Base-by-base conservation (phyloP, 2,329 filamentous ascomycete genomes). In the Elsinoe arachidis region DNA sequence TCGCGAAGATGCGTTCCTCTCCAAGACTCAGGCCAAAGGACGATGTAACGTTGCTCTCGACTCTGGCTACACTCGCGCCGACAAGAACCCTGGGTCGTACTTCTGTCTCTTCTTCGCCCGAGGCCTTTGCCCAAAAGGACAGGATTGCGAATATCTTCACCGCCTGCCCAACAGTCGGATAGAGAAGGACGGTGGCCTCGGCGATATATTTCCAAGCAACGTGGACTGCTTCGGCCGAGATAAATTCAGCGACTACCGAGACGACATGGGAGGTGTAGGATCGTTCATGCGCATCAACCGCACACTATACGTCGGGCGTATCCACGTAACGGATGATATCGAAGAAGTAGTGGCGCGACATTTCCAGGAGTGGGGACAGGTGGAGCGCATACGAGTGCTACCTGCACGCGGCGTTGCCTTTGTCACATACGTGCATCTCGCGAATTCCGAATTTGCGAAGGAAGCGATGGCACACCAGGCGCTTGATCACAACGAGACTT, bases 181-280 rank as follows among this genome's bases (percentile, higher is more conserved):
- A 44, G 69, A 66, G 15, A 70, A 69, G 51, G 68, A 69, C 51
- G 65, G 65, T 10, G 80, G 68, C 14, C 55, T 95, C 1, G 89
- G 90, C 68, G 93, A 97, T 70, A 79, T 95, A 11, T 96, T 92
- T 74, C 93, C 92, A 61, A 88, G 88, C 1, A 97, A 96, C 65
- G 84, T 96, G 17, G 93, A 99, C 74, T 95, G 90, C 68, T 99
- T 99, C 67, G 90, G 90, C 1, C 81, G 92, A 59, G 92, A 96
- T 77, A 96, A 95, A 75, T 88, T 90, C 67, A 86, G 82, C 61
- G 92, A 96, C 68, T 97, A 96, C 73, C 79, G 91, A 66, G 92
- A 97, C 69, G 92, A 97, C 70, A 97, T 99, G 93, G 91, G 54
- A n/a, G 95, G 95, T 63, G 90, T 96, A 1, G 93, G 93, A 23